Evolutionary conservation across 441 rosid species (phyloP).

Genomic region (Biscutella laevigata): DNA sequence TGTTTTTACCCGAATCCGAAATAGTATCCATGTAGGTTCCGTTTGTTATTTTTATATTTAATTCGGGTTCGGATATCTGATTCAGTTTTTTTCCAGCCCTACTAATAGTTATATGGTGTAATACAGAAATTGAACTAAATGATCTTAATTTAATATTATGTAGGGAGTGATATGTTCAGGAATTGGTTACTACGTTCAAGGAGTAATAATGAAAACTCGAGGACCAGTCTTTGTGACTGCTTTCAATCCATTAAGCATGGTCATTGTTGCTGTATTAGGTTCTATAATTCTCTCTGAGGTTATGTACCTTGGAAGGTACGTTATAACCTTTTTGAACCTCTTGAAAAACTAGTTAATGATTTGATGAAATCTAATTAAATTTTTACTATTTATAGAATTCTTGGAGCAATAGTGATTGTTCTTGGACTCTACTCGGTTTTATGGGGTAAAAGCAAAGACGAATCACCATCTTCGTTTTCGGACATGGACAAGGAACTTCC

Average conservation of each 20-base stretch:
- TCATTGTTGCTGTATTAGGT: slow-evolving; percentile 42
- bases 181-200: slow-evolving; percentile 34
- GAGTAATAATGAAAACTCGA: slow-evolving; percentile 34
- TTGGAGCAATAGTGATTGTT: slow-evolving; percentile 43
- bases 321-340: not conserved
- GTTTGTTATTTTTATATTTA: too few relatives aligned
- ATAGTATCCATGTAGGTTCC: too few relatives aligned
- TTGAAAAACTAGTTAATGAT: not conserved
- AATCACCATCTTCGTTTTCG: slow-evolving; percentile 7
- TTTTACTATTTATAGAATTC: slow-evolving; percentile 29
- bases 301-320: slow-evolving; percentile 42
- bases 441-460: slow-evolving; percentile 52
- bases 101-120: too few relatives aligned
- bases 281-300: slow-evolving; percentile 40
- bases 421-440: slow-evolving; percentile 44
- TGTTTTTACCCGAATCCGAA: too few relatives aligned
- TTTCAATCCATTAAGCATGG: slow-evolving; percentile 48
- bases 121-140: too few relatives aligned
- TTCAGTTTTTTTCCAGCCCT: too few relatives aligned
- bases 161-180: slow-evolving; percentile 57
- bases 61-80: too few relatives aligned
- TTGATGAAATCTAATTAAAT: too few relatives aligned
- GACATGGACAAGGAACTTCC: slow-evolving; percentile 22
- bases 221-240: slow-evolving; percentile 63
- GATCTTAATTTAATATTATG: not conserved